phyloP scores from a whole-genome alignment of 139 green algal species.

The Chlorella sp. region DNA sequence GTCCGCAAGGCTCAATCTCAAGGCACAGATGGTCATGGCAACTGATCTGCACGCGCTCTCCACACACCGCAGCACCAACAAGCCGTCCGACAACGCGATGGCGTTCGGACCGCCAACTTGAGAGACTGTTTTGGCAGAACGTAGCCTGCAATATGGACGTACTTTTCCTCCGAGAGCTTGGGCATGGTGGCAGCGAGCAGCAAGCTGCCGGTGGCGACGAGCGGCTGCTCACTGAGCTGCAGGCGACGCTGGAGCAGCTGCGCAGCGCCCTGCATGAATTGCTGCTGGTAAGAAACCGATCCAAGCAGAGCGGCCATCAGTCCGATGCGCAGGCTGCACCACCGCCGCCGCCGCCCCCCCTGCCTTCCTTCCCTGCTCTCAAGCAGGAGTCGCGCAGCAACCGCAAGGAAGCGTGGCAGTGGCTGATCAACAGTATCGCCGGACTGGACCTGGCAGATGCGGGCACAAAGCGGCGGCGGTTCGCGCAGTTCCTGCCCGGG shows the following conservation, averaged over 20 bases:
- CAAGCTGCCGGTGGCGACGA: too few relatives aligned
- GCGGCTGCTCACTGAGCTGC: constrained; percentile 1
- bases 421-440: constrained; percentile 28
- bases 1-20: too few relatives aligned
- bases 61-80: too few relatives aligned
- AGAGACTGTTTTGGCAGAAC: too few relatives aligned
- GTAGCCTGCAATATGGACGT: too few relatives aligned
- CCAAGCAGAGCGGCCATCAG: neutral
- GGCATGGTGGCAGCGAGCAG: too few relatives aligned
- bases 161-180: too few relatives aligned
- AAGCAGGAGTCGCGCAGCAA: constrained; percentile 16
- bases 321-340: neutral
- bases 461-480: constrained; percentile 21
- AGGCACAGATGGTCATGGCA: too few relatives aligned
- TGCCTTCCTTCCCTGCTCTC: neutral
- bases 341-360: neutral
- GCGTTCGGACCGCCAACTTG: too few relatives aligned
- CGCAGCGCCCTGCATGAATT: neutral
- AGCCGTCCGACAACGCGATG: too few relatives aligned
- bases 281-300: neutral
- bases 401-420: constrained; percentile 16
- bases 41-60: too few relatives aligned
- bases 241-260: neutral
- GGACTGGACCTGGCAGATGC: constrained; percentile 4
- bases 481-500: constrained; percentile 22